These are phyloP conservation scores for Batrachochytrium dendrobatidis DNA, from an alignment of 371 early-diverging fungal genomes.

Conservation along the genomic window DNA sequence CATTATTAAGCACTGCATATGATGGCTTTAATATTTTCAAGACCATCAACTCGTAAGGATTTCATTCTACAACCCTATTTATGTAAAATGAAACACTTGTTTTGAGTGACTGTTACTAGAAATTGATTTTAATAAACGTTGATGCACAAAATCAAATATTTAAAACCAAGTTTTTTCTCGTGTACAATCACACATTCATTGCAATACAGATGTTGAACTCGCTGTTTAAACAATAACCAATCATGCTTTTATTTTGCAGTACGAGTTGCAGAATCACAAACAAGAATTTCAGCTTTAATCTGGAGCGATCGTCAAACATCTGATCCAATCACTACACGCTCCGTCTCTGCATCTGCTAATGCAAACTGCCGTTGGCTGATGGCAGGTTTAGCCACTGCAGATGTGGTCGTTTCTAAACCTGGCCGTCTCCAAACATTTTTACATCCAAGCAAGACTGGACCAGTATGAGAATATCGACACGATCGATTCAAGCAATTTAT, in stretches of 20 bases:
- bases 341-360: too few species aligned
- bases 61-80: neutral
- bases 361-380: neutral
- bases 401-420: neutral
- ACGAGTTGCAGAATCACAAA: neutral
- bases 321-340: neutral
- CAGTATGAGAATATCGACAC: too few species aligned
- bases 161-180: too few species aligned
- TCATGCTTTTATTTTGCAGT: too few species aligned
- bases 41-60: slow-evolving; percentile 60
- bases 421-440: too few species aligned
- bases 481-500: too few species aligned
- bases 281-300: neutral
- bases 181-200: neutral
- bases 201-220: neutral
- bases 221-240: neutral
- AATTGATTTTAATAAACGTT: too few species aligned
- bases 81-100: too few species aligned
- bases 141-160: too few species aligned
- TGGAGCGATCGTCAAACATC: neutral
- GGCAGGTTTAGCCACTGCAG: neutral
- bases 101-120: too few species aligned
- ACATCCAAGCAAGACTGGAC: too few species aligned
- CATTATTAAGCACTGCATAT: slow-evolving; percentile 77
- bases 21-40: slow-evolving; percentile 94